Percentiles rank a stretch among this genome's conserved stretches.
Evolutionary conservation across 2,329 filamentous ascomycete species (phyloP).

Genomic region (Neodidymelliopsis sp.): DNA sequence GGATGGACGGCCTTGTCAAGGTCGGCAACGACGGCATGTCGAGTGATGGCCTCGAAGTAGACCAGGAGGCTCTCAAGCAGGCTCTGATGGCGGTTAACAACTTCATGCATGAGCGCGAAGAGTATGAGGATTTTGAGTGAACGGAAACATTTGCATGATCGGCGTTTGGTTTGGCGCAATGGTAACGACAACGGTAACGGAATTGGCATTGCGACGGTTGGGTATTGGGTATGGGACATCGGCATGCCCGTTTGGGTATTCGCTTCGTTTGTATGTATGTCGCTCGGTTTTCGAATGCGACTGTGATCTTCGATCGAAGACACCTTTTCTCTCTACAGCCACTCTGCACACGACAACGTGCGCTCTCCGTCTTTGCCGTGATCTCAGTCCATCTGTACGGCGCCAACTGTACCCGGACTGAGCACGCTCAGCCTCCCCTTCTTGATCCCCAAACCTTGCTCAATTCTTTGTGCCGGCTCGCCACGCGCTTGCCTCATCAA

Average conservation of each 20-base stretch:
- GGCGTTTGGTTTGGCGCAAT: constrained; percentile 32
- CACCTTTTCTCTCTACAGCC: constrained; percentile 4
- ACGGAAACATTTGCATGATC: constrained; percentile 16
- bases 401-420: constrained; percentile 32
- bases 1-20: constrained; percentile 42
- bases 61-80: constrained; percentile 41
- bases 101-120: constrained; percentile 48
- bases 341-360: not conserved
- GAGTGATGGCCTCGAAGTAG: constrained; percentile 43
- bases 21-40: constrained; percentile 44
- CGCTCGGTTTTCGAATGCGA: constrained; percentile 25
- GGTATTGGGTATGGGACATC: constrained; percentile 17
- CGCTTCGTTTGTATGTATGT: constrained; percentile 29
- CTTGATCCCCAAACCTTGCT: constrained; percentile 43
- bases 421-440: constrained; percentile 42
- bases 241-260: constrained; percentile 18
- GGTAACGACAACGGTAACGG: constrained; percentile 23
- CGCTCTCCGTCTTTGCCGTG: not conserved
- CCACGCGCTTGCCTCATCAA: constrained; percentile 42
- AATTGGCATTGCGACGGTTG: constrained; percentile 29
- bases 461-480: constrained; percentile 41
- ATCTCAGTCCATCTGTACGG: constrained; percentile 26
- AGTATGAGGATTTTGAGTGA: constrained; percentile 32
- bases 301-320: constrained; percentile 3
- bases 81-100: constrained; percentile 48